Evolutionary conservation across 2,329 filamentous ascomycete species (phyloP).

Genomic region (Ophiostoma australiae): DNA sequence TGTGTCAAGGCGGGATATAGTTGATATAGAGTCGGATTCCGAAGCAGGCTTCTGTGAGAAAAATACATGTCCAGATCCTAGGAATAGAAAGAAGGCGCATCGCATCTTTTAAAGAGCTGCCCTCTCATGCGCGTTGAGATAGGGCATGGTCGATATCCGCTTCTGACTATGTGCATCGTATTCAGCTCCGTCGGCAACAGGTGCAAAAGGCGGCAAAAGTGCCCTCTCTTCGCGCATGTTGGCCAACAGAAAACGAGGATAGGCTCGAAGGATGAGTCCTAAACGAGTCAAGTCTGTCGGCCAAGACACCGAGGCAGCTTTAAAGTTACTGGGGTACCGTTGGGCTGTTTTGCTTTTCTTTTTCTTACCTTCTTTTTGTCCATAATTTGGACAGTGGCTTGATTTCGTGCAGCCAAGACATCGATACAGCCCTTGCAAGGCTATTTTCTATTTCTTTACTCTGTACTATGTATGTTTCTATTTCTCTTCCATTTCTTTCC

Average conservation of each 20-base stretch:
- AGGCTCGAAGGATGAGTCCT: neutral
- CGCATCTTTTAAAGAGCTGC: neutral
- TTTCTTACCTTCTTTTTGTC: neutral
- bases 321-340: neutral
- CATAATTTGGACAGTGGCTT: neutral
- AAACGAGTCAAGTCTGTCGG: neutral
- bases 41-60: neutral
- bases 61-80: neutral
- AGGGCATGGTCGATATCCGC: too few species aligned
- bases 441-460: neutral
- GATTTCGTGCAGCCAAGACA: neutral
- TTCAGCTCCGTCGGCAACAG: neutral
- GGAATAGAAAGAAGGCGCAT: neutral
- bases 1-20: neutral
- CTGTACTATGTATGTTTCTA: neutral
- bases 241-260: neutral
- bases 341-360: neutral
- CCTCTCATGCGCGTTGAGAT: too few species aligned
- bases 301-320: constrained; percentile 13
- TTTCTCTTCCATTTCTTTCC: neutral
- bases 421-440: neutral
- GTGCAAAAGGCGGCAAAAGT: neutral
- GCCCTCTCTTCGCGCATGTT: neutral
- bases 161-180: neutral
- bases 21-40: neutral